Percentiles rank a stretch among this genome's conserved stretches.
These are phyloP conservation scores for Boletus rex-veris DNA, from an alignment of 768 basidiomycete genomes.

Conservation along the genomic window DNA sequence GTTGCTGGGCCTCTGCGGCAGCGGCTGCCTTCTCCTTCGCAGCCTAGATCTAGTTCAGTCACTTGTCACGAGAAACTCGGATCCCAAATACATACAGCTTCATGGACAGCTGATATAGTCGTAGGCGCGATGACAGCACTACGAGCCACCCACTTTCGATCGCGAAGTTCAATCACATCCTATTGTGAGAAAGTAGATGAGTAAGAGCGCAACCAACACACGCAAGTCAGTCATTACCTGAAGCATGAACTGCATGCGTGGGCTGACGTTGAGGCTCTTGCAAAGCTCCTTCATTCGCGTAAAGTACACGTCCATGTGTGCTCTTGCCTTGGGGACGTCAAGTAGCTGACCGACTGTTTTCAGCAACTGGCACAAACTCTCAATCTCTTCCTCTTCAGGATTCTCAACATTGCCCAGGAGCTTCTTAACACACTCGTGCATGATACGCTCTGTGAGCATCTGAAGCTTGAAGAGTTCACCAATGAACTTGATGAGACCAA, in stretches of 20 bases:
- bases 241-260: slow-evolving; percentile 94
- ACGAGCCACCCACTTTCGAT: slow-evolving; percentile 75
- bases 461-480: slow-evolving; percentile 99
- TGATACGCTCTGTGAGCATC: slow-evolving; percentile 97
- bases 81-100: slow-evolving; percentile 54
- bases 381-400: slow-evolving; percentile 97
- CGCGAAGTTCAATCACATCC: slow-evolving; percentile 90
- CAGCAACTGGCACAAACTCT: slow-evolving; percentile 90
- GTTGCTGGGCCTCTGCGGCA: slow-evolving; percentile 57
- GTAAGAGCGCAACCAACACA: neutral
- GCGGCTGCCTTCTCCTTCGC: slow-evolving; percentile 78
- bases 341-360: slow-evolving; percentile 83
- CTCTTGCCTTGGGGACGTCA: slow-evolving; percentile 76
- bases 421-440: slow-evolving; percentile 98
- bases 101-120: slow-evolving; percentile 87
- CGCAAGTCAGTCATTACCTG: slow-evolving; percentile 54
- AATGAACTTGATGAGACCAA: slow-evolving; percentile 97
- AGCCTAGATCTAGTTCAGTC: slow-evolving; percentile 43
- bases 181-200: slow-evolving; percentile 29
- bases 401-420: slow-evolving; percentile 89
- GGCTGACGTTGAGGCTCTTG: slow-evolving; percentile 68
- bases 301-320: slow-evolving; percentile 93
- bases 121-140: slow-evolving; percentile 73
- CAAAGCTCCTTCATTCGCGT: slow-evolving; percentile 80
- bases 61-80: neutral